Percentiles rank a stretch among this genome's conserved stretches.
Evolutionary conservation across 2,329 filamentous ascomycete species (phyloP).

Genomic region (Madurella mycetomatis): DNA sequence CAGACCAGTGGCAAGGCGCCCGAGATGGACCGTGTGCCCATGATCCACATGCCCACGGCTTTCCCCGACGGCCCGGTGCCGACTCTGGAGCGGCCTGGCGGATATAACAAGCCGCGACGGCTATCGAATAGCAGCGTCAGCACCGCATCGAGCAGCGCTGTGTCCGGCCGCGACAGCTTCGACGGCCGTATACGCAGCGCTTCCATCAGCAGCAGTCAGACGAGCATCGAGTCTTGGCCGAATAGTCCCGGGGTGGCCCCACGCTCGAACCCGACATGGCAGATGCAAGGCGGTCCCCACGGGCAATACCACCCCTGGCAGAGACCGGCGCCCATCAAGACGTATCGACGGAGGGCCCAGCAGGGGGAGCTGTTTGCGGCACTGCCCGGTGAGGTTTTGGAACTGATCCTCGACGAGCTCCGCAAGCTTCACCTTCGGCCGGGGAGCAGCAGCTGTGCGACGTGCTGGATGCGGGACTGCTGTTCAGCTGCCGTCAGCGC

Average conservation of each 20-base stretch:
- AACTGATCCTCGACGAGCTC: slow-evolving; percentile 51
- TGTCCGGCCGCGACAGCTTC: slow-evolving; percentile 28
- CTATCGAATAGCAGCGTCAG: slow-evolving; percentile 28
- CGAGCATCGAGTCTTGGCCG: slow-evolving; percentile 26
- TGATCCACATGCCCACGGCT: slow-evolving; percentile 16
- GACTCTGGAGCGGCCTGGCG: slow-evolving; percentile 10
- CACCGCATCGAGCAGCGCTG: slow-evolving; percentile 28
- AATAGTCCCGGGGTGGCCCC: slow-evolving; percentile 5
- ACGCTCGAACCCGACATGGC: slow-evolving; percentile 17
- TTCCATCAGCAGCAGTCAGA: slow-evolving; percentile 29
- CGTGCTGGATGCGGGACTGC: slow-evolving; percentile 61
- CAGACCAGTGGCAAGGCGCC: slow-evolving; percentile 1
- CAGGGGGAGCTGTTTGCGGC: slow-evolving; percentile 52
- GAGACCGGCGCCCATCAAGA: slow-evolving; percentile 34
- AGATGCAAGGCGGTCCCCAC: slow-evolving; percentile 12
- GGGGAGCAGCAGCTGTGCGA: slow-evolving; percentile 52
- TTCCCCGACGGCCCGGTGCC: slow-evolving; percentile 8
- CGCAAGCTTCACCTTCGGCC: slow-evolving; percentile 47
- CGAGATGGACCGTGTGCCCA: slow-evolving; percentile 6
- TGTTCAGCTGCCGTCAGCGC: slow-evolving; percentile 48
- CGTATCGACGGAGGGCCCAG: slow-evolving; percentile 32
- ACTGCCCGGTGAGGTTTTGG: slow-evolving; percentile 55
- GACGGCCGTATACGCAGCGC: slow-evolving; percentile 28
- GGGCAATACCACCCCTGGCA: slow-evolving; percentile 26
- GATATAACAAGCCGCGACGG: slow-evolving; percentile 25